Percentiles rank a stretch among this genome's conserved stretches.
Evolutionary conservation across 78 protist genomes (phyloP).

Genomic region (Dictyostelium capitatum): DNA sequence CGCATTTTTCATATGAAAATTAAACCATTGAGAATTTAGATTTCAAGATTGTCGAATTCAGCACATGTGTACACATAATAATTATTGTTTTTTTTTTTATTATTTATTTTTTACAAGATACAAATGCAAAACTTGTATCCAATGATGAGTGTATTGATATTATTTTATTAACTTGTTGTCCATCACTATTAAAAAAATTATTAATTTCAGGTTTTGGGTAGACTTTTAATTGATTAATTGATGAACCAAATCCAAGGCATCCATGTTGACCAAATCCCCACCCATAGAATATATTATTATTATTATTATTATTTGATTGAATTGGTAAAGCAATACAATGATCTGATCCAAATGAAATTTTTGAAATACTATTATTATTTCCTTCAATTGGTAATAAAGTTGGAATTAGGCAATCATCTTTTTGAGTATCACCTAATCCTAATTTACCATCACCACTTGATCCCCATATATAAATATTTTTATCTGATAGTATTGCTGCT

Average conservation of each 20-base stretch:
- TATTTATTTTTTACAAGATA: not conserved
- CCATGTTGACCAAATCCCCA: conserved; percentile 83
- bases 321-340: conserved; percentile 48
- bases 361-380: not conserved
- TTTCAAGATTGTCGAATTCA: no score
- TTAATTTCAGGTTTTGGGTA: conserved; percentile 30
- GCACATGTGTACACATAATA: no score
- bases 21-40: no score
- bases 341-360: conserved; percentile 46
- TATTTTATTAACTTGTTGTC: not conserved
- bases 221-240: conserved; percentile 24
- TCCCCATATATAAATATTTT: conserved; percentile 43
- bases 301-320: not conserved
- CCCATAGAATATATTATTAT: not conserved
- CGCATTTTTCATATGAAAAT: no score
- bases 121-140: conserved; percentile 56
- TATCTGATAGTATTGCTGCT: not conserved
- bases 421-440: conserved; percentile 28
- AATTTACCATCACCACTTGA: conserved; percentile 75
- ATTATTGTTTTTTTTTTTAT: not conserved
- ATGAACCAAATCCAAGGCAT: conserved; percentile 30
- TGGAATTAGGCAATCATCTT: conserved; percentile 17
- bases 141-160: conserved; percentile 17
- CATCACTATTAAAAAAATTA: not conserved
- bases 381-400: not conserved